Evolutionary conservation across 257 asterid species (phyloP).

Genomic region (Scutellaria galericulata): DNA sequence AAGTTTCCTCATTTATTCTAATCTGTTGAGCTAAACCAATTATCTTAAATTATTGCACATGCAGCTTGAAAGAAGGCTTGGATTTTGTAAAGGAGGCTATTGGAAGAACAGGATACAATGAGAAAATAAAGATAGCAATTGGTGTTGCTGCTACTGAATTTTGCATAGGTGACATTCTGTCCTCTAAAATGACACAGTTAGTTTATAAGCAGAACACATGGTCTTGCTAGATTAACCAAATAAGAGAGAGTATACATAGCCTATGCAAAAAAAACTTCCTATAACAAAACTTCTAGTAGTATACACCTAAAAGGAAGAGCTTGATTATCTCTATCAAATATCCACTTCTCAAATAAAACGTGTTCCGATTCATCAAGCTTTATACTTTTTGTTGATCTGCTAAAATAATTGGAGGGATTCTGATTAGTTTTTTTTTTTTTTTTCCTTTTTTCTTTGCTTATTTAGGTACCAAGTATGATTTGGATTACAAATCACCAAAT

Average conservation of each 20-base stretch:
- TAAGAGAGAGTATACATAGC: conserved; percentile 12
- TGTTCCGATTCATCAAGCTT: conserved; percentile 26
- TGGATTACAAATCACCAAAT: conserved; percentile 85
- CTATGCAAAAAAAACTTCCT: not conserved
- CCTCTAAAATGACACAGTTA: conserved; percentile 7
- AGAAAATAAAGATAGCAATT: conserved; percentile 86
- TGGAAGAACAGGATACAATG: conserved; percentile 82
- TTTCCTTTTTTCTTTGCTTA: conserved; percentile 21
- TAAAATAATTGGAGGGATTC: conserved; percentile 28
- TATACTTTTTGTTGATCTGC: conserved; percentile 20
- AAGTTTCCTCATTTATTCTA: conserved; percentile 45
- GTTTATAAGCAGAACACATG: not conserved
- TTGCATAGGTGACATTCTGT: conserved; percentile 74
- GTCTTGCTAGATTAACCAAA: conserved; percentile 22
- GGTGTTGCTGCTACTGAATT: conserved; percentile 94
- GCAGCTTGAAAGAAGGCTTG: conserved; percentile 94
- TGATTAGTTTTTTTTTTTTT: conserved; percentile 30
- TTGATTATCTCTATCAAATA: too few species aligned
- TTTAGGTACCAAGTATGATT: conserved; percentile 92
- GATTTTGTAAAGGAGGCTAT: conserved; percentile 95
- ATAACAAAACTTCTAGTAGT: not conserved
- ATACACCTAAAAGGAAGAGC: too few species aligned
- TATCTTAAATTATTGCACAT: conserved; percentile 33
- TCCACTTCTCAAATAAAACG: not conserved
- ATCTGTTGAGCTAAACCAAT: conserved; percentile 30